Percentiles rank a stretch among this genome's conserved stretches.
Conservation (phyloP, 805 yeast genomes). For the Saccharomycopsis sp. region DNA sequence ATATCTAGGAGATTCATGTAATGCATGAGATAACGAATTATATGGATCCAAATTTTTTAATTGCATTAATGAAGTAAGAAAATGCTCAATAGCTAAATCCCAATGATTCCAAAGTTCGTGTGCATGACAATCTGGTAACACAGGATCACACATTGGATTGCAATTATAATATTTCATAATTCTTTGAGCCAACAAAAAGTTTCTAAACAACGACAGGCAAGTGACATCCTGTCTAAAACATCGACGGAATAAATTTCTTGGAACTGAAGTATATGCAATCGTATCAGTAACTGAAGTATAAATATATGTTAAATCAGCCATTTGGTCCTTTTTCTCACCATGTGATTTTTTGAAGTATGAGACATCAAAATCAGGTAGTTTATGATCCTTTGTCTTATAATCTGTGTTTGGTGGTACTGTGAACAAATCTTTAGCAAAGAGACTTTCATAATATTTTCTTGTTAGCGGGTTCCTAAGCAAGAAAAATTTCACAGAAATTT, state of each 20-base stretch:
- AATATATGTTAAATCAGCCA: slow-evolving; percentile 96
- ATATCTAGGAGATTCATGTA: slow-evolving; percentile 37
- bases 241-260: slow-evolving; percentile 81
- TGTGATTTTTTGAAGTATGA: slow-evolving; percentile 62
- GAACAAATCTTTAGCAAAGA: slow-evolving; percentile 28
- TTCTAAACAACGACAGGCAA: slow-evolving; percentile 93
- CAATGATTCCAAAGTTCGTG: slow-evolving; percentile 98
- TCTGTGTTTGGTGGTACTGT: slow-evolving; percentile 22
- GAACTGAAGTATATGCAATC: slow-evolving; percentile 91
- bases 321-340: slow-evolving; percentile 88
- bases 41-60: slow-evolving; percentile 25
- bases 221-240: slow-evolving; percentile 91
- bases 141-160: slow-evolving; percentile 92
- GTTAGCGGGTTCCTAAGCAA: slow-evolving; percentile 72
- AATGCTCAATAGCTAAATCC: slow-evolving; percentile 96
- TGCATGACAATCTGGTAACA: slow-evolving; percentile 71
- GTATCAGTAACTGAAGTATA: slow-evolving; percentile 98
- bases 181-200: slow-evolving; percentile 84
- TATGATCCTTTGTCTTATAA: slow-evolving; percentile 23
- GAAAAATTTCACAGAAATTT: slow-evolving; percentile 87
- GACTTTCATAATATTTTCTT: slow-evolving; percentile 34
- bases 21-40: slow-evolving; percentile 9
- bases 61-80: slow-evolving; percentile 62
- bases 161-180: slow-evolving; percentile 91
- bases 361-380: slow-evolving; percentile 45